Evolutionary conservation across 176 grass and related monocot species (phyloP).

Genomic region (Chloris gayana): DNA sequence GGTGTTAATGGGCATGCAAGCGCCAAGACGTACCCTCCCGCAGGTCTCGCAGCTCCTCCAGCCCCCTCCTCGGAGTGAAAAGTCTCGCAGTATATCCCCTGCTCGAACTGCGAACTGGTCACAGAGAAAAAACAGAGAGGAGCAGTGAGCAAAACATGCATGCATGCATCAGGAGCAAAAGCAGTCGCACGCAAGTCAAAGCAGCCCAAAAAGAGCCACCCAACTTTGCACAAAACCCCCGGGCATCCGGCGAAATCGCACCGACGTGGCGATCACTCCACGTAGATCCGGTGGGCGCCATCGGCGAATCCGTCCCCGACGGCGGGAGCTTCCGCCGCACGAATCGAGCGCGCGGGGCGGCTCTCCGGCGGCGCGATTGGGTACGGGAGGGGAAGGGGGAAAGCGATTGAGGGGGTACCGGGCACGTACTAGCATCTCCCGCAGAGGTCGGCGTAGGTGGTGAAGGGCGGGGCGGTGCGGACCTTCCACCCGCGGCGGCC

Average conservation of each 20-base stretch:
- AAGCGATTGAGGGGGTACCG: conserved; percentile 34
- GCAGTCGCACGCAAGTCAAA: conserved; percentile 58
- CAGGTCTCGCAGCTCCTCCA: conserved; percentile 96
- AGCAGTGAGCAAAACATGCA: conserved; percentile 33
- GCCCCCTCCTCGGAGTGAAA: conserved; percentile 86
- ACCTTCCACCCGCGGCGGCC: conserved; percentile 82
- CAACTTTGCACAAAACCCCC: conserved; percentile 50
- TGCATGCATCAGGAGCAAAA: conserved; percentile 48
- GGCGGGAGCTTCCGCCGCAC: conserved; percentile 15
- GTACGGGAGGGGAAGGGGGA: background rate
- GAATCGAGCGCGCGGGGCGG: conserved; percentile 33
- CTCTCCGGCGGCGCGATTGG: conserved; percentile 30
- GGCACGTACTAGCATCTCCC: conserved; percentile 89
- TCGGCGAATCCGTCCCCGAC: conserved; percentile 47
- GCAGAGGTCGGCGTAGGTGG: conserved; percentile 80
- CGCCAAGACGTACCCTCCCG: conserved; percentile 64
- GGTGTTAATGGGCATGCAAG: conserved; percentile 28
- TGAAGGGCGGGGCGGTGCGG: conserved; percentile 48
- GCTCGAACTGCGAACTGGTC: conserved; percentile 64
- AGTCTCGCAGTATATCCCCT: conserved; percentile 93
- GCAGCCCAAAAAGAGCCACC: conserved; percentile 17
- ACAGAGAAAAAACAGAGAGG: conserved; percentile 17
- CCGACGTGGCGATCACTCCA: conserved; percentile 59
- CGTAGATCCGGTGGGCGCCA: conserved; percentile 65
- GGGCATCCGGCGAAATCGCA: conserved; percentile 38